Percentiles rank a stretch among this genome's conserved stretches.
Evolutionary conservation across 208 protist genomes (phyloP).

Genomic region (Crithidia bombi): DNA sequence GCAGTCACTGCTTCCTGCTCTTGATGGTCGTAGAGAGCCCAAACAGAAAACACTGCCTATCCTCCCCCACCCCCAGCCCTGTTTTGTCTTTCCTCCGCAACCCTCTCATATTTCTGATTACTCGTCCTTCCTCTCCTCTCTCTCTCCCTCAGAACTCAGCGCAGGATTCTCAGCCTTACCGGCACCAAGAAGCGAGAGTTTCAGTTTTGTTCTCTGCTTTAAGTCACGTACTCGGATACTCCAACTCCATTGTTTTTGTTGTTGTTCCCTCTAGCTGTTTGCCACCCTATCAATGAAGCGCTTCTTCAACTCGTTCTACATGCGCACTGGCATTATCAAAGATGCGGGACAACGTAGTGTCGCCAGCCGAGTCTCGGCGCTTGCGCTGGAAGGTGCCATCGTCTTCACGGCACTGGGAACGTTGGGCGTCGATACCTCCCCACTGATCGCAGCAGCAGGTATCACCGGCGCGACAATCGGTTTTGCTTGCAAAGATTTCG

Average conservation of each 20-base stretch:
- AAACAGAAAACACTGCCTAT: too few relatives aligned
- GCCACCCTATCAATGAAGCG: slow-evolving; percentile 57
- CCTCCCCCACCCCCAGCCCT: too few relatives aligned
- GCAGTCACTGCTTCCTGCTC: too few relatives aligned
- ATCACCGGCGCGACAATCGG: slow-evolving; percentile 83
- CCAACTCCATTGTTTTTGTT: background rate
- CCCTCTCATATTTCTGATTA: too few relatives aligned
- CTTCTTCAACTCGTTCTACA: slow-evolving; percentile 81
- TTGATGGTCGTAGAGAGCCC: too few relatives aligned
- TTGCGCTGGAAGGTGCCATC: slow-evolving; percentile 59
- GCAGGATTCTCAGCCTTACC: too few relatives aligned
- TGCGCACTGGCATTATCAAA: slow-evolving; percentile 60
- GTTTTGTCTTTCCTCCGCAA: too few relatives aligned
- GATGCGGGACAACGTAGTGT: slow-evolving; percentile 78
- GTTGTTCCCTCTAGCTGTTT: background rate
- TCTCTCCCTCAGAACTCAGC: too few relatives aligned
- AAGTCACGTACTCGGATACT: background rate
- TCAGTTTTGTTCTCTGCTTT: background rate
- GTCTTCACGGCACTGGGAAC: slow-evolving; percentile 75
- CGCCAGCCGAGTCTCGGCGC: slow-evolving; percentile 61
- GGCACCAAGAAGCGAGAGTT: too few relatives aligned
- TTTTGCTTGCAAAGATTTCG: slow-evolving; percentile 87
- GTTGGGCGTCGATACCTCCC: slow-evolving; percentile 73
- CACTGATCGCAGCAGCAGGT: slow-evolving; percentile 76
- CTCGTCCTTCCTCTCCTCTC: background rate